phyloP scores from a whole-genome alignment of 2,329 filamentous ascomycete species.

The Colletotrichum liriopes region DNA sequence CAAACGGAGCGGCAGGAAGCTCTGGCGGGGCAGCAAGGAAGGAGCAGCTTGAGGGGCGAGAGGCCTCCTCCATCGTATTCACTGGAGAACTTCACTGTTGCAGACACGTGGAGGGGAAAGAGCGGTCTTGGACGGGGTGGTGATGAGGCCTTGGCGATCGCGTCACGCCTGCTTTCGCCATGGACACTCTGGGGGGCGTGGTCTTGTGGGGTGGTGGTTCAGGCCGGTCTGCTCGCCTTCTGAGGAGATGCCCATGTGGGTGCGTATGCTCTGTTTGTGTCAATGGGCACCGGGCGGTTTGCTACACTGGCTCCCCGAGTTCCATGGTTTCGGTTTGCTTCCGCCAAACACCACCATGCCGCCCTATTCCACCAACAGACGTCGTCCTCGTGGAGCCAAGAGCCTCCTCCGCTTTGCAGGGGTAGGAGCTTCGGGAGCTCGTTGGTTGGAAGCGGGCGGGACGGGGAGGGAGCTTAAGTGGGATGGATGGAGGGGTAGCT shows the following conservation, averaged over 20 bases:
- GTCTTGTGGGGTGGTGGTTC: neutral
- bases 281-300: neutral
- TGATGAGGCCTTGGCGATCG: conserved; percentile 28
- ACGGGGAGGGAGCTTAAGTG: conserved; percentile 28
- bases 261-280: neutral
- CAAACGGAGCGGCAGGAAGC: neutral
- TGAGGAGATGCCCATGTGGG: neutral
- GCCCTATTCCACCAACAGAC: conserved; percentile 3
- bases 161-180: conserved; percentile 20
- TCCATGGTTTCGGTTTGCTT: conserved; percentile 35
- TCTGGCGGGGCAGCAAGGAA: neutral
- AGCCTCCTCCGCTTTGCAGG: conserved; percentile 13
- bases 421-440: conserved; percentile 14
- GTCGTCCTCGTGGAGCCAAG: conserved; percentile 27
- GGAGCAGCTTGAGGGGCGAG: conserved; percentile 6
- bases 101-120: conserved; percentile 40
- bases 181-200: neutral
- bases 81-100: neutral
- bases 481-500: conserved; percentile 36
- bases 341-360: neutral
- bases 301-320: neutral
- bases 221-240: neutral
- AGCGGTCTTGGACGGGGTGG: conserved; percentile 31
- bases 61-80: conserved; percentile 38
- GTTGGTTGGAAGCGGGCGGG: conserved; percentile 6